Conservation (phyloP, 163 green algal species). For the Chlorella variabilis region DNA sequence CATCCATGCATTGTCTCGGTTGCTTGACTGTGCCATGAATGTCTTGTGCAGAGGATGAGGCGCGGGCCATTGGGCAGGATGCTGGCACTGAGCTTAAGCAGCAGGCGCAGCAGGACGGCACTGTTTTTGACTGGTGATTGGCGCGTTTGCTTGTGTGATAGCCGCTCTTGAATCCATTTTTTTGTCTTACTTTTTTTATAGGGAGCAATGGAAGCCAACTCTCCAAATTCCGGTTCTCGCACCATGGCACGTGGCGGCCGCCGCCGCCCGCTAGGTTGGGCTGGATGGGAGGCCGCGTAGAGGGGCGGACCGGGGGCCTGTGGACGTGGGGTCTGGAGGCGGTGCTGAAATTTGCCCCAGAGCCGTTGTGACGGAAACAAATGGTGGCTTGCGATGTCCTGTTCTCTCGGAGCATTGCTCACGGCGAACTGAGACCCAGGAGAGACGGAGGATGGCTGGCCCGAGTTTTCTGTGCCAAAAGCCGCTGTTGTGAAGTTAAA, state of each 20-base stretch:
- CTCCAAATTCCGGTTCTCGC: not conserved
- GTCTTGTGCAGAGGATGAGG: constrained; percentile 65
- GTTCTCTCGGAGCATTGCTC: not conserved
- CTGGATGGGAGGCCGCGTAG: too few relatives aligned
- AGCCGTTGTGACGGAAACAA: too few relatives aligned
- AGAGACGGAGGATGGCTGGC: too few relatives aligned
- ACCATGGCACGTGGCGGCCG: not conserved
- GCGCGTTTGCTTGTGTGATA: not conserved
- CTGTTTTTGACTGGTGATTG: constrained; percentile 88
- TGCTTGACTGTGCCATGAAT: not conserved
- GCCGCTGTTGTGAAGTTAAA: too few relatives aligned
- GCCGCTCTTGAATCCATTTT: not conserved
- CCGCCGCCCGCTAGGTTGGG: too few relatives aligned
- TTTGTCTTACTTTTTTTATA: not conserved
- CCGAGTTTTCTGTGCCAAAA: too few relatives aligned
- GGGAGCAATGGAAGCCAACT: not conserved
- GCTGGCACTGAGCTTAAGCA: constrained; percentile 87
- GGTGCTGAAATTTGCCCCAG: too few relatives aligned
- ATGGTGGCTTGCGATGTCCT: too few relatives aligned
- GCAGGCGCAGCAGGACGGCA: constrained; percentile 69
- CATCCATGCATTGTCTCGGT: too few relatives aligned
- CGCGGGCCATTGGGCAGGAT: constrained; percentile 72
- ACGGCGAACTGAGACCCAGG: not conserved
- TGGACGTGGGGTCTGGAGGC: too few relatives aligned
- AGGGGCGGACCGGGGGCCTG: too few relatives aligned